These are phyloP conservation scores for Tuber aestivum DNA, from an alignment of 495 filamentous ascomycete species.

Conservation along the genomic window DNA sequence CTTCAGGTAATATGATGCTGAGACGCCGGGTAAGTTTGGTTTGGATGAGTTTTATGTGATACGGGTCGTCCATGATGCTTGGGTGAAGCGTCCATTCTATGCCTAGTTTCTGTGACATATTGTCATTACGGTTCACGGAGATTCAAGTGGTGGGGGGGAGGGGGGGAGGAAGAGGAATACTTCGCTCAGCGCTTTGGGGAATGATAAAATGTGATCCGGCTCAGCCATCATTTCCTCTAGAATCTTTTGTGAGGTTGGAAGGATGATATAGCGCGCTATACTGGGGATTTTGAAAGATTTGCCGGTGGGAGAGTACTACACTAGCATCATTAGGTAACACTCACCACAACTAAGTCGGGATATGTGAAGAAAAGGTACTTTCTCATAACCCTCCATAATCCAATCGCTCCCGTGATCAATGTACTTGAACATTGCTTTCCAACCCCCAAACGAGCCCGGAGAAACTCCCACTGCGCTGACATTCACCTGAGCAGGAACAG, in stretches of 20 bases:
- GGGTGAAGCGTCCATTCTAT: slow-evolving; percentile 27
- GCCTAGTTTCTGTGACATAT: slow-evolving; percentile 14
- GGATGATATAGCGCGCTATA: slow-evolving; percentile 29
- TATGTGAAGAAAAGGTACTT: slow-evolving; percentile 10
- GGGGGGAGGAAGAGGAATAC: too few species aligned
- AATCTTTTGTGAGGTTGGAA: slow-evolving; percentile 30
- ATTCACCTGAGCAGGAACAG: slow-evolving; percentile 18
- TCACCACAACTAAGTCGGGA: background rate
- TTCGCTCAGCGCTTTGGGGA: slow-evolving; percentile 15
- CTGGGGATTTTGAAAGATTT: slow-evolving; percentile 33
- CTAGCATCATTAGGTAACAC: background rate
- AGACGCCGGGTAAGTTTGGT: slow-evolving; percentile 33
- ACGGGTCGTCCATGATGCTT: slow-evolving; percentile 17
- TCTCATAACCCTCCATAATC: slow-evolving; percentile 34
- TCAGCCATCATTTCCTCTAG: slow-evolving; percentile 27
- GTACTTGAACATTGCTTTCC: slow-evolving; percentile 33
- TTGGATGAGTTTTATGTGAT: slow-evolving; percentile 32
- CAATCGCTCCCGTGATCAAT: slow-evolving; percentile 15
- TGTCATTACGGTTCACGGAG: background rate
- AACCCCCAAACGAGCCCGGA: slow-evolving; percentile 25
- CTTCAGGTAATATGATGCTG: slow-evolving; percentile 33
- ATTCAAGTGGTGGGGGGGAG: background rate
- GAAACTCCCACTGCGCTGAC: slow-evolving; percentile 25
- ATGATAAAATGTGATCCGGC: slow-evolving; percentile 31
- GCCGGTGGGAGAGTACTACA: slow-evolving; percentile 10